Evolutionary conservation across 1,139 yeast species (phyloP).

Genomic region (Casaregolazyma lundiana): DNA sequence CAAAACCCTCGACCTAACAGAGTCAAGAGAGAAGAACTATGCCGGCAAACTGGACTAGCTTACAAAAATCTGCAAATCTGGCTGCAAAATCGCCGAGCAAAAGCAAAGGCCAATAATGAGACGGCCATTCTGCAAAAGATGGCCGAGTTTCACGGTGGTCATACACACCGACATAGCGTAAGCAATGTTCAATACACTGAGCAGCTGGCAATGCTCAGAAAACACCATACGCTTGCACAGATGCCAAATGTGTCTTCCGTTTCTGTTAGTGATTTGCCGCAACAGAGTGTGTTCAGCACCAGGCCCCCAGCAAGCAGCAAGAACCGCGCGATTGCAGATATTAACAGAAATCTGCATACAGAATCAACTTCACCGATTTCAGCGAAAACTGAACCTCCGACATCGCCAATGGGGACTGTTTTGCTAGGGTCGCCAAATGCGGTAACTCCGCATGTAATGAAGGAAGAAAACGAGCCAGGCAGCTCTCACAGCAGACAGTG

Average conservation of each 20-base stretch:
- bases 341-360: neutral
- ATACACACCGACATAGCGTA: neutral
- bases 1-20: slow-evolving; percentile 29
- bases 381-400: neutral
- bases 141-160: slow-evolving; percentile 11
- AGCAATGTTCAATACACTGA: neutral
- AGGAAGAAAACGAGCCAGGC: neutral
- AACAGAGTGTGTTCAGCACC: too few relatives aligned
- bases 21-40: slow-evolving; percentile 26
- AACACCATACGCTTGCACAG: neutral
- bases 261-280: neutral
- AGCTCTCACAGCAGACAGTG: neutral
- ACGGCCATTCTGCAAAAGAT: slow-evolving; percentile 15
- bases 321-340: too few relatives aligned
- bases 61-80: slow-evolving; percentile 30
- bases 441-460: neutral
- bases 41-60: slow-evolving; percentile 27
- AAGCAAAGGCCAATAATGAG: slow-evolving; percentile 26
- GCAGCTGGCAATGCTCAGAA: neutral
- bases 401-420: neutral
- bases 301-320: too few relatives aligned
- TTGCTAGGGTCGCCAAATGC: neutral
- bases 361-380: neutral
- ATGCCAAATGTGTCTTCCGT: neutral
- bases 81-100: slow-evolving; percentile 33